phyloP scores from a whole-genome alignment of 1,139 yeast genomes.

The Candida tropicalis region DNA sequence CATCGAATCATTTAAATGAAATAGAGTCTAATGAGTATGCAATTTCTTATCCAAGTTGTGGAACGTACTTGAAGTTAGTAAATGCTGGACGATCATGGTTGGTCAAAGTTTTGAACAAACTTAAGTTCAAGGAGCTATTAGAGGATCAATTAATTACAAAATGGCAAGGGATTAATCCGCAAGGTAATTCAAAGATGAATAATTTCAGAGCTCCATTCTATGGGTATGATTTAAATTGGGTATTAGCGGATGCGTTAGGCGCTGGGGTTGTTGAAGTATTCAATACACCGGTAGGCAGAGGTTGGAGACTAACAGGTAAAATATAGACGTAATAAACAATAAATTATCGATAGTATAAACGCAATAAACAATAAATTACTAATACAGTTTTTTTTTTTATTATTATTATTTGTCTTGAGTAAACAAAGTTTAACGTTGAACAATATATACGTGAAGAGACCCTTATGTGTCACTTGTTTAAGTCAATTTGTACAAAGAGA shows the following conservation, averaged over 20 bases:
- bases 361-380: constrained; percentile 1
- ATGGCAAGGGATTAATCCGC: constrained; percentile 47
- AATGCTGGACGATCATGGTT: constrained; percentile 53
- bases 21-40: constrained; percentile 46
- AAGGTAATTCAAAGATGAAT: constrained; percentile 38
- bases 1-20: constrained; percentile 52
- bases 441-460: too few species aligned
- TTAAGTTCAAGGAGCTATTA: constrained; percentile 53
- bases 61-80: constrained; percentile 52
- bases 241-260: constrained; percentile 66
- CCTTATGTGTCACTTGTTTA: too few species aligned
- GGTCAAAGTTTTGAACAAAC: constrained; percentile 43
- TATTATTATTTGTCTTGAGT: too few species aligned
- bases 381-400: background rate
- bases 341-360: too few species aligned
- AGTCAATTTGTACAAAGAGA: background rate
- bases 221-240: constrained; percentile 65
- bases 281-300: constrained; percentile 69
- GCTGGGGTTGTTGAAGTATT: constrained; percentile 70
- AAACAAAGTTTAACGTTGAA: too few species aligned
- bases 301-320: constrained; percentile 64
- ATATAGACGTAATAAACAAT: too few species aligned
- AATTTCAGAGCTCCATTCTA: constrained; percentile 57
- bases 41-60: constrained; percentile 65
- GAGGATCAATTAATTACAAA: constrained; percentile 51